Conservation (phyloP, 441 rosid species). For the Euphorbia schlechtendalii region DNA sequence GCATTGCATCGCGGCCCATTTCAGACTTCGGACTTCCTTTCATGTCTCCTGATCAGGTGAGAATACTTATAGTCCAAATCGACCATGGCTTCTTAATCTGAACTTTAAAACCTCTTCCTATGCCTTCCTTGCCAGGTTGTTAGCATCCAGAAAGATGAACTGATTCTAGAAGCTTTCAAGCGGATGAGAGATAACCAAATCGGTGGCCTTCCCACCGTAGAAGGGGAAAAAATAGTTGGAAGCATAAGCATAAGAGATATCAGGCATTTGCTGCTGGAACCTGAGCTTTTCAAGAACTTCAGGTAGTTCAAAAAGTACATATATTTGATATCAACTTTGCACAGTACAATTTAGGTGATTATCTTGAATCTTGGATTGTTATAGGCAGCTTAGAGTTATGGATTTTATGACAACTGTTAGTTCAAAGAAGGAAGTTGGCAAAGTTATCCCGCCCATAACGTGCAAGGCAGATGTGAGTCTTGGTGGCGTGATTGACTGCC, state of each 20-base stretch:
- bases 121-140: slow-evolving; percentile 40
- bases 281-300: slow-evolving; percentile 61
- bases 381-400: slow-evolving; percentile 61
- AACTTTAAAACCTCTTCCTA: slow-evolving; percentile 1
- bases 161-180: slow-evolving; percentile 78
- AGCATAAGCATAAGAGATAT: slow-evolving; percentile 76
- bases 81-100: neutral
- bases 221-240: slow-evolving; percentile 50
- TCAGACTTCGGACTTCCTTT: slow-evolving; percentile 81
- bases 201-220: slow-evolving; percentile 73
- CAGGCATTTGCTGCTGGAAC: slow-evolving; percentile 58
- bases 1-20: slow-evolving; percentile 48
- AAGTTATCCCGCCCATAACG: slow-evolving; percentile 48
- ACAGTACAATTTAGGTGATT: too few relatives aligned
- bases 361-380: slow-evolving; percentile 12
- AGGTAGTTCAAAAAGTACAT: slow-evolving; percentile 36
- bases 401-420: slow-evolving; percentile 45
- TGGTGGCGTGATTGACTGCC: slow-evolving; percentile 56
- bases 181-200: slow-evolving; percentile 62
- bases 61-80: neutral
- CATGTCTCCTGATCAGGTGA: slow-evolving; percentile 57
- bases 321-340: too few relatives aligned
- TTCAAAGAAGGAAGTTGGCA: slow-evolving; percentile 36
- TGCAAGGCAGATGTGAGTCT: slow-evolving; percentile 57
- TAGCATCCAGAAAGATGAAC: slow-evolving; percentile 46